Evolutionary conservation across 257 asterid genomes (phyloP).

Genomic region (Lithospermum erythrorhizon): DNA sequence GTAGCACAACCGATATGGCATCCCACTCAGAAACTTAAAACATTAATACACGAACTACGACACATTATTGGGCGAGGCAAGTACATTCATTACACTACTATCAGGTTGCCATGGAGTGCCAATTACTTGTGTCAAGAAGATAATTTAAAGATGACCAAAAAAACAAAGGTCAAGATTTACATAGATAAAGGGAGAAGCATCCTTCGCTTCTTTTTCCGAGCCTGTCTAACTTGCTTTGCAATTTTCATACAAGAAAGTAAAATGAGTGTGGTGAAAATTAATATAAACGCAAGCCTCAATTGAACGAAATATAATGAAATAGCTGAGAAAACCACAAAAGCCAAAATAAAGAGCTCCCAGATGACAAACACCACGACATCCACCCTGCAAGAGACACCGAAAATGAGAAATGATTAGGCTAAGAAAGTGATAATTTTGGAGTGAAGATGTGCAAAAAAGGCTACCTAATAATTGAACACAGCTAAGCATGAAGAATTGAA

Average conservation of each 20-base stretch:
- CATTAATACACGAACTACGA: background rate
- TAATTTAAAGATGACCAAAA: background rate
- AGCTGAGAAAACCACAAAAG: conserved; percentile 65
- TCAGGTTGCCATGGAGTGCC: conserved; percentile 14
- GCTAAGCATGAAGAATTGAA: background rate
- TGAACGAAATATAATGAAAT: conserved; percentile 74
- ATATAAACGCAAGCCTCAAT: conserved; percentile 47
- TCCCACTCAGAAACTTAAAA: background rate
- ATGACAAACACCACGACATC: conserved; percentile 74
- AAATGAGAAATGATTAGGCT: background rate
- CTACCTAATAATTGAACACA: background rate
- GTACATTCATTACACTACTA: conserved; percentile 14
- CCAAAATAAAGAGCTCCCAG: conserved; percentile 79
- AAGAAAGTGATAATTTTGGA: no score
- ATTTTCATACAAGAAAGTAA: conserved; percentile 21
- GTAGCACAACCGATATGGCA: no score
- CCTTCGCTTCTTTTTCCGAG: conserved; percentile 79
- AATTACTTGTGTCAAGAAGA: conserved; percentile 19
- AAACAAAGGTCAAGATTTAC: conserved; percentile 30
- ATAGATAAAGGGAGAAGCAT: conserved; percentile 96
- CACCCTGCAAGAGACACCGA: conserved; percentile 38
- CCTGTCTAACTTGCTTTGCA: conserved; percentile 60
- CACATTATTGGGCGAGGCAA: background rate
- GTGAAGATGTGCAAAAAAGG: background rate
- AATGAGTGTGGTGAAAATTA: conserved; percentile 39